phyloP scores from a whole-genome alignment of 208 protist genomes.

The Leishmania guyanensis region DNA sequence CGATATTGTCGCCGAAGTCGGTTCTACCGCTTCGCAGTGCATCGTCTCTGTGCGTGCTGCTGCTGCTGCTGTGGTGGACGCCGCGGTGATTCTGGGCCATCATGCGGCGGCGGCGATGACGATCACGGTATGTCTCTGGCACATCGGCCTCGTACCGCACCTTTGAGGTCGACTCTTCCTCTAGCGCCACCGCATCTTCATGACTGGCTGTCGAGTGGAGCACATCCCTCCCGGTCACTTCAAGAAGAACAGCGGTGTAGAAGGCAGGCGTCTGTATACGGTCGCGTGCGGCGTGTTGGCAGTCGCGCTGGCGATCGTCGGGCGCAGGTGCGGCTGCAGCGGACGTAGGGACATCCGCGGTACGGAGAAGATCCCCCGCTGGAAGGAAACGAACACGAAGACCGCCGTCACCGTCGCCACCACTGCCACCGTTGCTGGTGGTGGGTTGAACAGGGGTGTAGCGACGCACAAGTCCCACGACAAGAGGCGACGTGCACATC shows the following conservation, averaged over 20 bases:
- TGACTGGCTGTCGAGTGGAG: slow-evolving; percentile 1
- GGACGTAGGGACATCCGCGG: not conserved
- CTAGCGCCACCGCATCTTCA: slow-evolving; percentile 13
- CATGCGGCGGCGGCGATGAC: slow-evolving; percentile 3
- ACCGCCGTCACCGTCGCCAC: not conserved
- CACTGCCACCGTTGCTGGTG: not conserved
- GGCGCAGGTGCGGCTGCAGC: not conserved
- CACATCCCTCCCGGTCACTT: slow-evolving; percentile 27
- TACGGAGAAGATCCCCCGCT: slow-evolving; percentile 7
- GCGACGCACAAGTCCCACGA: slow-evolving; percentile 41
- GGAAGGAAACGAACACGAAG: slow-evolving; percentile 39
- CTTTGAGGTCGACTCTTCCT: slow-evolving; percentile 23
- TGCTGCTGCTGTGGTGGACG: not conserved
- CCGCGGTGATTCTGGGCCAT: slow-evolving; percentile 1
- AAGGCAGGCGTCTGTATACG: slow-evolving; percentile 1
- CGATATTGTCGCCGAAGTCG: not conserved
- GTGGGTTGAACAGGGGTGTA: slow-evolving; percentile 5
- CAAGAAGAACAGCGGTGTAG: slow-evolving; percentile 25
- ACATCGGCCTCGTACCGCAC: slow-evolving; percentile 15
- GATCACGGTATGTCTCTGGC: slow-evolving; percentile 6
- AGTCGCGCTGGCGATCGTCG: not conserved
- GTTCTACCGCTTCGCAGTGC: not conserved
- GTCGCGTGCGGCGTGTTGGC: not conserved
- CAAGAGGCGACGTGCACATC: slow-evolving; percentile 31
- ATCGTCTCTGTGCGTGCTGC: not conserved